phyloP scores from a whole-genome alignment of 495 filamentous ascomycete species.

The Aspergillus egyptiacus region DNA sequence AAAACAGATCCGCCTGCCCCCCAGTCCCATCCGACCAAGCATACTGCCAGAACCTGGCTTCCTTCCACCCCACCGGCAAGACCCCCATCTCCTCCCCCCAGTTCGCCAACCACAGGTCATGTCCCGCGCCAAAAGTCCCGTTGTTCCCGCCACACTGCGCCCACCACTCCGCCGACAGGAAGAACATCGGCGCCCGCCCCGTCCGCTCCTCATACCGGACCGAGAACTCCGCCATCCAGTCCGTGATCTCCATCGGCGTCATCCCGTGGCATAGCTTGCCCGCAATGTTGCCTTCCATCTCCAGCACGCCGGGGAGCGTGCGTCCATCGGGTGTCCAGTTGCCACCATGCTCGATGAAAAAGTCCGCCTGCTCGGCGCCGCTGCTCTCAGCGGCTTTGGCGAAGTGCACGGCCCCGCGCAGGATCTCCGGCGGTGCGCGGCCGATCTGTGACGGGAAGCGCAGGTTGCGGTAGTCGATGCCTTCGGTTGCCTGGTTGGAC shows the following conservation, averaged over 20 bases:
- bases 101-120: conserved; percentile 53
- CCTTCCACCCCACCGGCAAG: conserved; percentile 54
- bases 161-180: conserved; percentile 60
- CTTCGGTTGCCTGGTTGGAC: conserved; percentile 47
- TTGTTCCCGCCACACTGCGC: conserved; percentile 53
- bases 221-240: conserved; percentile 57
- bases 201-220: conserved; percentile 48
- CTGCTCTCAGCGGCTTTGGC: conserved; percentile 47
- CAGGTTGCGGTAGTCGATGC: conserved; percentile 48
- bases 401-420: conserved; percentile 62
- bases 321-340: conserved; percentile 57
- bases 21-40: background rate
- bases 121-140: conserved; percentile 39
- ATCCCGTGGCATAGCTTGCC: conserved; percentile 50
- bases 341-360: conserved; percentile 56
- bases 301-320: conserved; percentile 63
- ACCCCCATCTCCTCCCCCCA: conserved; percentile 45
- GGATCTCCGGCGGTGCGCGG: conserved; percentile 47
- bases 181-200: conserved; percentile 54
- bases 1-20: conserved; percentile 8
- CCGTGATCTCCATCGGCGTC: conserved; percentile 46
- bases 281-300: conserved; percentile 50
- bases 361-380: conserved; percentile 50
- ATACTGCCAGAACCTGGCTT: conserved; percentile 56
- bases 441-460: conserved; percentile 50